phyloP scores from a whole-genome alignment of 371 early-diverging fungal species.

The Rhizopus sp. region DNA sequence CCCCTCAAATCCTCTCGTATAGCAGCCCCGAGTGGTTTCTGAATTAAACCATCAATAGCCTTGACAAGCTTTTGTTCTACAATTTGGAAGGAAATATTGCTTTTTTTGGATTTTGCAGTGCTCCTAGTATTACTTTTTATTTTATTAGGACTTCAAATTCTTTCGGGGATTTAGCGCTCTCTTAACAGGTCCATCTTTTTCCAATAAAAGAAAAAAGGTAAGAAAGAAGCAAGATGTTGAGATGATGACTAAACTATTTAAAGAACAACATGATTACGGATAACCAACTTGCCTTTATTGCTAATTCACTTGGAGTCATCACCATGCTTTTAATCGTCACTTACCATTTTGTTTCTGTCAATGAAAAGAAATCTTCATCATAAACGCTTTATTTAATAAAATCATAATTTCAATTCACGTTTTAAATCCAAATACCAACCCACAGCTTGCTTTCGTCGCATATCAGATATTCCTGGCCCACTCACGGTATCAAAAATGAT shows the following conservation, averaged over 20 bases:
- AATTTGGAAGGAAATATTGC: too few relatives aligned
- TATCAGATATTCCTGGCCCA: conserved; percentile 51
- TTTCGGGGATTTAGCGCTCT: too few relatives aligned
- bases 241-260: background rate
- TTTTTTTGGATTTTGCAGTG: too few relatives aligned
- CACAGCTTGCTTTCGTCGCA: conserved; percentile 50
- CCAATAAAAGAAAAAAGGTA: too few relatives aligned
- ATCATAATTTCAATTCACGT: conserved; percentile 20
- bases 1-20: too few relatives aligned
- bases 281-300: conserved; percentile 56
- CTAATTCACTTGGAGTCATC: conserved; percentile 57
- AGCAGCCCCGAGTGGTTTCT: too few relatives aligned
- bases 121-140: too few relatives aligned
- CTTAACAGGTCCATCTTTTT: too few relatives aligned
- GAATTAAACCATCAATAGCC: too few relatives aligned
- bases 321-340: conserved; percentile 62
- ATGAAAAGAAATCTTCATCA: conserved; percentile 25
- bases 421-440: conserved; percentile 53
- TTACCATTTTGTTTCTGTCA: conserved; percentile 60
- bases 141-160: too few relatives aligned
- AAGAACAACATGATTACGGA: conserved; percentile 54
- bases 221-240: too few relatives aligned
- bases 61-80: too few relatives aligned
- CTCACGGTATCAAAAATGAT: conserved; percentile 51
- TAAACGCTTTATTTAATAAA: conserved; percentile 1